These are phyloP conservation scores for Astrephomene gubernaculifera DNA, from an alignment of 139 green algal genomes.

Conservation along the genomic window DNA sequence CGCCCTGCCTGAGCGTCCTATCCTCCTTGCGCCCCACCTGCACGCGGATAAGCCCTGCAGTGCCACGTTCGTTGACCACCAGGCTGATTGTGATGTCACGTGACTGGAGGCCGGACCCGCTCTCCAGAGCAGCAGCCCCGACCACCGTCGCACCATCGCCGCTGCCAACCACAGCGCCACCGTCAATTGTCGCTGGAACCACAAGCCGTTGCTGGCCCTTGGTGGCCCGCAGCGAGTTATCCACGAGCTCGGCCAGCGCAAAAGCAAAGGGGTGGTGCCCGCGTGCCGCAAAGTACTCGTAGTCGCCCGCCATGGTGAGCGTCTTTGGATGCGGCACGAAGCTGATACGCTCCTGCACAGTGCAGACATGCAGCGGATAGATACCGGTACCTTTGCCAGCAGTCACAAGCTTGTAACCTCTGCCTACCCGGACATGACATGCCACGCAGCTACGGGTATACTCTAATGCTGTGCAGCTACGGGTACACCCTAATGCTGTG, in stretches of 20 bases:
- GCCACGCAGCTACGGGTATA: too few relatives aligned
- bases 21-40: too few relatives aligned
- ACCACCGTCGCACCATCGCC: not conserved
- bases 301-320: conserved; percentile 85
- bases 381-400: too few relatives aligned
- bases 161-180: not conserved
- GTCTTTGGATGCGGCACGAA: conserved; percentile 89
- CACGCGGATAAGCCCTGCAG: conserved; percentile 27
- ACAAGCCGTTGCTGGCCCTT: conserved; percentile 24
- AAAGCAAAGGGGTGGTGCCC: conserved; percentile 84
- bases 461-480: too few relatives aligned
- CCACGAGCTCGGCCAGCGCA: conserved; percentile 85
- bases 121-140: not conserved
- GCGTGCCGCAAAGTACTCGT: conserved; percentile 85
- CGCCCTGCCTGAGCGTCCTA: too few relatives aligned
- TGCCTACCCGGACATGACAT: too few relatives aligned
- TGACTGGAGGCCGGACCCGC: not conserved
- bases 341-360: conserved; percentile 71
- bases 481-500: too few relatives aligned
- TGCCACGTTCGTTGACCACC: conserved; percentile 47
- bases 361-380: not conserved
- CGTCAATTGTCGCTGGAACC: not conserved
- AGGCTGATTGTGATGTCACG: conserved; percentile 70
- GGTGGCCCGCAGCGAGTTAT: conserved; percentile 83
- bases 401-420: too few relatives aligned